Base-by-base conservation (phyloP, 1,139 yeast genomes). In the Suhomyces bokatorum region DNA sequence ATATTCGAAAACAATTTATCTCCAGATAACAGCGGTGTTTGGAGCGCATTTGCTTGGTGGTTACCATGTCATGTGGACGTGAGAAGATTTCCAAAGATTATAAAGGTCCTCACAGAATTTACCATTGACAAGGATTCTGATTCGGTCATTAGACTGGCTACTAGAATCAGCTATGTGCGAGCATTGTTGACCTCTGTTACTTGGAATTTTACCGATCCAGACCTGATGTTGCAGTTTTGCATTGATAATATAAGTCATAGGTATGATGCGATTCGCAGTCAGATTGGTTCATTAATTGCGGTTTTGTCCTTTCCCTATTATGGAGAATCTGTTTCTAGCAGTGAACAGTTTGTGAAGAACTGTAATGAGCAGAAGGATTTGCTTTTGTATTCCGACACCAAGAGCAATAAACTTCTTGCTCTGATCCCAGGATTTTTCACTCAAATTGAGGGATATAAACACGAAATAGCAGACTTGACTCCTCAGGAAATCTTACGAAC, bases 41-140 rank as follows among this genome's bases (percentile, higher is more conserved):
- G 99, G 98, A 75, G 75, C 39, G 78, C 89, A 0, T 80, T 88
- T 47, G 71, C 86, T 4, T 83, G 90, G 84, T 83, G 90, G 86
- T 58, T 83, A 1, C 87, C 91, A 0, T 63, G 82, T 3, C 80
- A 80, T 53, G 68, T 78, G 28, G 96, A 88, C 62, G 58, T 77
- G 42, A 76, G 96, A 58, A 74, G 97, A 50, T 77, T 82, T 49
- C 81, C 85, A 12, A 70, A 75, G 8, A 61, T 89, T 6, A 66
- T 76, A 14, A 60, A 67, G 20, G 67, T 72, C 26, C 64, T 88
- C 12, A 63, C 78, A 13, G 67, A 73, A 14, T 75, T 77, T 47
- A 66, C 75, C 13, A 65, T 86, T 26, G 80, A 79, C 50, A 67
- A 66, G 36, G 68, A 70, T 11, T 77, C 85, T 0, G 81, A 83